Percentiles rank a stretch among this genome's conserved stretches.
Conservation (phyloP, 2,329 filamentous ascomycete species). For the Diaporthe ilicicola region DNA sequence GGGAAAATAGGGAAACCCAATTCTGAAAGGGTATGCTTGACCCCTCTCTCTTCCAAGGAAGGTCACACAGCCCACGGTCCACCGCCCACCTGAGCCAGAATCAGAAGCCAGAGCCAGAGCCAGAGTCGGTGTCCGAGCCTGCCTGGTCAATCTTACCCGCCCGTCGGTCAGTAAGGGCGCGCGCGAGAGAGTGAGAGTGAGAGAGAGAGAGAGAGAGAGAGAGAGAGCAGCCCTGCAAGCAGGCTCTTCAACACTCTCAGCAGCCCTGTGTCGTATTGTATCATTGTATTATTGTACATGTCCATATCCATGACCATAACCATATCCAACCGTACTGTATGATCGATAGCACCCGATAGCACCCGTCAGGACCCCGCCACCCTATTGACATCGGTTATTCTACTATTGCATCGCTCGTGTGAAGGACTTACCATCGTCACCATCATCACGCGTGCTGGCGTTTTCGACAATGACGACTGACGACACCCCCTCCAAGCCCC, state of each 20-base stretch:
- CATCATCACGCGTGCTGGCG: conserved; percentile 11
- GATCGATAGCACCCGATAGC: conserved; percentile 6
- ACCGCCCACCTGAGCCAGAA: background rate
- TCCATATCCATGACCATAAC: too few relatives aligned
- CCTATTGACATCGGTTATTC: background rate
- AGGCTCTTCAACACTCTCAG: background rate
- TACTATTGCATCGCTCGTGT: background rate
- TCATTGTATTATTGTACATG: conserved; percentile 7
- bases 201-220: too few relatives aligned
- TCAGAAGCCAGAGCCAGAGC: background rate
- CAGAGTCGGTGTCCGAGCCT: background rate
- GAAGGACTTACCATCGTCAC: background rate
- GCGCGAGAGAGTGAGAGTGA: too few relatives aligned
- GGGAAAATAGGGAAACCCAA: conserved; percentile 4
- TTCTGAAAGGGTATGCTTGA: background rate
- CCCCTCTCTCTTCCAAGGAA: conserved; percentile 19
- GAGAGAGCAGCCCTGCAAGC: background rate
- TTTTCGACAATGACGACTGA: conserved; percentile 30
- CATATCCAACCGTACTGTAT: conserved; percentile 7
- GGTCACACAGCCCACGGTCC: conserved; percentile 6
- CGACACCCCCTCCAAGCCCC: conserved; percentile 41
- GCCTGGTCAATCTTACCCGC: background rate
- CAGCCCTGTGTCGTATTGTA: background rate
- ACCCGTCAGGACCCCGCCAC: background rate
- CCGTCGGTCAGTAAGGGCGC: background rate